These are phyloP conservation scores for Pogostemon cablin DNA, from an alignment of 257 asterid species.

Conservation along the genomic window DNA sequence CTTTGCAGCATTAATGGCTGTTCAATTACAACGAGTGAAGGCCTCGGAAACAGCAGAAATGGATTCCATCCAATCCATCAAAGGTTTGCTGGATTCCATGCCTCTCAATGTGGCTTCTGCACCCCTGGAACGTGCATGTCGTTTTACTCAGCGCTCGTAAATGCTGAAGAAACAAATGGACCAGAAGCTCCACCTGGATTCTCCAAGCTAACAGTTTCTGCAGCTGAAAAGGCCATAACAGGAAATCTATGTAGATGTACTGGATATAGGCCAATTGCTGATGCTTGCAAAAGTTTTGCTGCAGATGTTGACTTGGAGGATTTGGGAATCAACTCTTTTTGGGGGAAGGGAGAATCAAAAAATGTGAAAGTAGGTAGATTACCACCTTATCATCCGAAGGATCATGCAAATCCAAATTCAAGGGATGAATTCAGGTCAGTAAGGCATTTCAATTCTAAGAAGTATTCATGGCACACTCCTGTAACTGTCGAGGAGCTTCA, in stretches of 20 bases:
- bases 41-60: slow-evolving; percentile 25
- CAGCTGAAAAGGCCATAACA: slow-evolving; percentile 29
- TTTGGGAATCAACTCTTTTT: slow-evolving; percentile 32
- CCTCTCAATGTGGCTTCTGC: slow-evolving; percentile 36
- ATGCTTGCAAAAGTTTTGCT: slow-evolving; percentile 36
- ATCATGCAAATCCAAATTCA: neutral
- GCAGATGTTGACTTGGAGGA: slow-evolving; percentile 34
- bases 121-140: slow-evolving; percentile 38
- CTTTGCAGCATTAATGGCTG: slow-evolving; percentile 33
- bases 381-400: slow-evolving; percentile 22
- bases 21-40: slow-evolving; percentile 31
- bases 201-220: slow-evolving; percentile 33
- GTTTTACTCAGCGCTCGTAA: slow-evolving; percentile 28
- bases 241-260: slow-evolving; percentile 36
- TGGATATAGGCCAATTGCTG: slow-evolving; percentile 33
- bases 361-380: neutral
- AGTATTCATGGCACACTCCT: slow-evolving; percentile 28
- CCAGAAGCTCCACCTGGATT: slow-evolving; percentile 20
- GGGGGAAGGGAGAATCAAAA: slow-evolving; percentile 23
- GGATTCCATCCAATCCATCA: slow-evolving; percentile 36
- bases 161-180: slow-evolving; percentile 23
- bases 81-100: slow-evolving; percentile 35
- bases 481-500: slow-evolving; percentile 25
- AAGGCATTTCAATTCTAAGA: slow-evolving; percentile 22
- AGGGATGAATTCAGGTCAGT: slow-evolving; percentile 9